Base-by-base conservation (phyloP, 1,284 basidiomycete genomes). In the Cutaneotrichosporon sp. region DNA sequence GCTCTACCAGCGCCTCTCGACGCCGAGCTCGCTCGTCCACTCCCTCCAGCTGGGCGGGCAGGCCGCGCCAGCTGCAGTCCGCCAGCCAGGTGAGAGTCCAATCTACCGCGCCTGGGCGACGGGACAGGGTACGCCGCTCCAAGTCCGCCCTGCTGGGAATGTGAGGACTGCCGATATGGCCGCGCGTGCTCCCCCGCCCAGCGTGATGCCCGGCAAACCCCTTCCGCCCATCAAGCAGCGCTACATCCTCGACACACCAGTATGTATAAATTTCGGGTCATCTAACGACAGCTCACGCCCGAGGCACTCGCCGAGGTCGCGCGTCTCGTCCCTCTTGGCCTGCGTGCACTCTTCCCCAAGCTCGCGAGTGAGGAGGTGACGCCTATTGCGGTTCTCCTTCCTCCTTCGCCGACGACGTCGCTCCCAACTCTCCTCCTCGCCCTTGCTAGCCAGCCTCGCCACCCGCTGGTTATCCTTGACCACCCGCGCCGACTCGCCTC, bases 21-120 rank as follows among this genome's bases (percentile, higher is more conserved):
- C 70, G 2, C 74, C 77, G 5, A 16, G 60, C 2, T 75, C 80
- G 4, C 70, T 79, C 34, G 80, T 81, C 14, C 80, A 80, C 65
- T 77, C 80, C 34, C 68, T 81, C 13, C 64, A 80, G n/a, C 72
- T 81, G 5, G 77, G 79, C 1, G 74, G 77, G 58, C 80, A 81
- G 72, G 71, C 74, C 34, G 79, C 79, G 31, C 70, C 78, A 1
- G 71, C 71, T 2, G 46, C 60, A 6, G 75, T 79, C 8, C 66
- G 80, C 63, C 73, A 76, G 64, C 63, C 72, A 22, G 75, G 74
- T 5, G 73, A 79, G 66, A 75, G 73, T 18, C 77, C 73, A 13
- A 60, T 79, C 16, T 81, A 81, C 65, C 65, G 80, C 51, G 70
- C 68, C 18, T 81, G 76, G 70, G 80, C 78, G 5, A 81, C 80